Base-by-base conservation (phyloP, 148 eudicot species). In the Fagopyrum homotropicum region DNA sequence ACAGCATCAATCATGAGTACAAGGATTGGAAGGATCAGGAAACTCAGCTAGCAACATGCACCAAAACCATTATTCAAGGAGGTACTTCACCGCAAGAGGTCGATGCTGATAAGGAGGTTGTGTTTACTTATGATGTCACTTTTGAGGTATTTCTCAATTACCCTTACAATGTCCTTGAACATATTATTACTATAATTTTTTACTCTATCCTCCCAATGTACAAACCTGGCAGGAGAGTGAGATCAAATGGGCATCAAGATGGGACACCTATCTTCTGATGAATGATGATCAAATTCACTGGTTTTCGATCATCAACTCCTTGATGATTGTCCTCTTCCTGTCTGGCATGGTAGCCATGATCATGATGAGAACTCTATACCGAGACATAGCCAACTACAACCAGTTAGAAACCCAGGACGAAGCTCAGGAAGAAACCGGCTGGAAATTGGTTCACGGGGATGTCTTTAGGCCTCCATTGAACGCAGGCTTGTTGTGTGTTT, bases 321-420 rank as follows among this genome's bases (percentile, higher is more conserved):
- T 85, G 77, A 81, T 85, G 84, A 83, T 83, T 51, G 82, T 83
- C 6, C 83, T 85, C 30, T 85, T 85, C 75, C 78, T 81, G 19
- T 85, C 86, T 29, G 86, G 84, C 52, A 83, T 85, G 86, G 86
- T 85, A 49, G 88, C 86, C 75, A 83, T 85, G 88, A 83, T 85
- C 79, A 85, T 85, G 88, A 82, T 85, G 86, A 82, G 88, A 46
- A 85, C 88, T 45, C 88, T 85, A 17, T 85, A 85, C 84, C 72
- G 83, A 50, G 88, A 85, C 74, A 85, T 85, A 44, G 82, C 88
- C 79, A 83, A 80, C 78, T 85, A 85, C 78, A 85, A 85, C 70
- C 88, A 85, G 81, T 75, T 85, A 48, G 86, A 85, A 54, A 78
- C 82, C 68, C 88, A 85, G 76, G 88, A 85, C 61, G 88, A 85